These are phyloP conservation scores for Colletotrichum lini DNA, from an alignment of 2,329 filamentous ascomycete species.

Conservation along the genomic window DNA sequence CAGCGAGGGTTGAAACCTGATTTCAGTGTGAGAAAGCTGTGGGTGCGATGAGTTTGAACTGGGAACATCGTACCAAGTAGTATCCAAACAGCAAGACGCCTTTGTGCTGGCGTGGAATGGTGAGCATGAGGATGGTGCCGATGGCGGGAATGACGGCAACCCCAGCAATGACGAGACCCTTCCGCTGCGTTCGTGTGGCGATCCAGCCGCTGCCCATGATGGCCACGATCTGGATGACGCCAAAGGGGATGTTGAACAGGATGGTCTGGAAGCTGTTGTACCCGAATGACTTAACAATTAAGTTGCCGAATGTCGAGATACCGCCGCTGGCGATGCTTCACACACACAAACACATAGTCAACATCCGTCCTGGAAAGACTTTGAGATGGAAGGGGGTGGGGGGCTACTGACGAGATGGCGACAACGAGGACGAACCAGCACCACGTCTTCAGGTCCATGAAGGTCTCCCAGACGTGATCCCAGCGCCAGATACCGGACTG, in stretches of 20 bases:
- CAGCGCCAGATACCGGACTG: conserved; percentile 53
- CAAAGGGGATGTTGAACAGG: conserved; percentile 71
- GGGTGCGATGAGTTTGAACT: not conserved
- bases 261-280: conserved; percentile 68
- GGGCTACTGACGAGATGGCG: conserved; percentile 60
- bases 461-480: conserved; percentile 54
- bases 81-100: conserved; percentile 65
- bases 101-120: conserved; percentile 61
- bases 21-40: not conserved
- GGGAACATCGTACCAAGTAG: conserved; percentile 57
- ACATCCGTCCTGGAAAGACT: not conserved
- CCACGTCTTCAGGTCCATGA: conserved; percentile 55
- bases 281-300: conserved; percentile 70
- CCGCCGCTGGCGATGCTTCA: conserved; percentile 64
- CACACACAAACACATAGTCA: not conserved
- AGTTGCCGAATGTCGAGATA: conserved; percentile 69
- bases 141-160: conserved; percentile 55
- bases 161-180: conserved; percentile 59
- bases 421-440: conserved; percentile 59
- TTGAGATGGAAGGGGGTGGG: no score
- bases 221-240: conserved; percentile 71
- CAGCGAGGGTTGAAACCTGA: conserved; percentile 41
- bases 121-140: conserved; percentile 63
- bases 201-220: conserved; percentile 68
- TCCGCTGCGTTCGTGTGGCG: conserved; percentile 57